Evolutionary conservation across 2,329 filamentous ascomycete species (phyloP).

Genomic region (Myriosclerotinia duriaeana): DNA sequence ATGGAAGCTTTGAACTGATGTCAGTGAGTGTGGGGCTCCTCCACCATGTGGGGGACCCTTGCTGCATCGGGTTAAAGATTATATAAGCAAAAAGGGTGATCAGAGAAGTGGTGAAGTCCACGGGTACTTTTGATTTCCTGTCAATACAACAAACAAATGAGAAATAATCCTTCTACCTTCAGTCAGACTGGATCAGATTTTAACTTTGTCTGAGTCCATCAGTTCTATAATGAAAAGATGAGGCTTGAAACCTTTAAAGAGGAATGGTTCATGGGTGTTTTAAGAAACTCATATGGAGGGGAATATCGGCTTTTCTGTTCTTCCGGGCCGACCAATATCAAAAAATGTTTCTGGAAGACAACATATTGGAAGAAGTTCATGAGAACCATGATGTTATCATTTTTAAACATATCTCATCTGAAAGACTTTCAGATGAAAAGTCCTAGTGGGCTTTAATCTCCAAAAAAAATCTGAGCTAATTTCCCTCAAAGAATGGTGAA

Average conservation of each 20-base stretch:
- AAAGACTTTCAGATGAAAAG: neutral
- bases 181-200: neutral
- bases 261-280: neutral
- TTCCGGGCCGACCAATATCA: slow-evolving; percentile 17
- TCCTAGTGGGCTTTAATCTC: slow-evolving; percentile 5
- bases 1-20: slow-evolving; percentile 17
- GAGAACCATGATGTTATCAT: neutral
- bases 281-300: neutral
- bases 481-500: neutral
- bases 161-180: neutral
- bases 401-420: slow-evolving; percentile 1
- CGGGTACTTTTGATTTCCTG: neutral
- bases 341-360: slow-evolving; percentile 3
- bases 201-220: neutral
- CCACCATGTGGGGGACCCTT: slow-evolving; percentile 15
- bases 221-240: neutral
- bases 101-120: neutral
- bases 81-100: slow-evolving; percentile 2
- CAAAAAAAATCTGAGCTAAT: neutral
- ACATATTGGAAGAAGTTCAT: neutral
- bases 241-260: neutral
- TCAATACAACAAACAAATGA: neutral
- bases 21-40: slow-evolving; percentile 10
- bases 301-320: slow-evolving; percentile 2
- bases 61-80: neutral